Evolutionary conservation across 441 rosid genomes (phyloP).

Genomic region (Syzygium malaccense): DNA sequence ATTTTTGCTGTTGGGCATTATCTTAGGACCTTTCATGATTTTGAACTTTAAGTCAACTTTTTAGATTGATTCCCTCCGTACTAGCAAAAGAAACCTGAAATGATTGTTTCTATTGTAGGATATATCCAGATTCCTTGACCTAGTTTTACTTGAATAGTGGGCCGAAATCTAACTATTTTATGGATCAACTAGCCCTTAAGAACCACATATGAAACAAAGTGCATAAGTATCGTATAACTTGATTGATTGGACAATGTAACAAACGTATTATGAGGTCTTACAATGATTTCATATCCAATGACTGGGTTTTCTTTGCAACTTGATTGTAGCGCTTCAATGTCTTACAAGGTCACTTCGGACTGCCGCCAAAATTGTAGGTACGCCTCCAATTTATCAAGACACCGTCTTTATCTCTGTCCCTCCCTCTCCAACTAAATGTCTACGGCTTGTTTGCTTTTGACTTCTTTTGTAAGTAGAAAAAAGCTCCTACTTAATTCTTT

Average conservation of each 20-base stretch:
- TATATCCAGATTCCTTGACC: neutral
- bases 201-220: neutral
- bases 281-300: neutral
- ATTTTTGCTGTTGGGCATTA: neutral
- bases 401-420: accelerated
- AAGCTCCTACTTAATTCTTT: neutral
- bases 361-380: neutral
- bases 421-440: neutral
- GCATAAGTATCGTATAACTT: neutral
- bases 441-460: neutral
- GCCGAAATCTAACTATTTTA: neutral
- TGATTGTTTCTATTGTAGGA: neutral
- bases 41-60: neutral
- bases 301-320: accelerated
- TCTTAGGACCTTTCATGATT: neutral
- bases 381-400: neutral
- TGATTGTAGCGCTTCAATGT: accelerated
- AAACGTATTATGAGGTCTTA: accelerated
- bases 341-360: accelerated
- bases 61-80: neutral
- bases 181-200: accelerated
- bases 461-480: neutral
- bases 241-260: accelerated
- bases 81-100: neutral
- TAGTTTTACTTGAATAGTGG: neutral